Evolutionary conservation across 2,329 filamentous ascomycete species (phyloP).

Genomic region (Ambrosiella beaveri): DNA sequence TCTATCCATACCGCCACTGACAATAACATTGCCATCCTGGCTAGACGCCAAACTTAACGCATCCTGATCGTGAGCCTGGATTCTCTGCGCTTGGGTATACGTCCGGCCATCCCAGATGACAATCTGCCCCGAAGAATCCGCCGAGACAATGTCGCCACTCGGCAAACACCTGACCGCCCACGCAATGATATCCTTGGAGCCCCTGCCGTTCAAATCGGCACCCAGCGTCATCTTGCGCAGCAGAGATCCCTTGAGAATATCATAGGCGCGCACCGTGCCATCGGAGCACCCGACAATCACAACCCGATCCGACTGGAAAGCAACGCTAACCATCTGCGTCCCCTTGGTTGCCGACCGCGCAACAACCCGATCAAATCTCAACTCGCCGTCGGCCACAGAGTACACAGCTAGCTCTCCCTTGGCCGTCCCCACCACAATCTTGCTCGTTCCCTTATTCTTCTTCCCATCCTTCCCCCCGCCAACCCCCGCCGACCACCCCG

Average conservation of each 20-base stretch:
- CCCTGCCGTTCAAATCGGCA: constrained; percentile 47
- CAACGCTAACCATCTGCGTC: constrained; percentile 75
- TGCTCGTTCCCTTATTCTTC: constrained; percentile 14
- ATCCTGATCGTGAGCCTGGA: constrained; percentile 78
- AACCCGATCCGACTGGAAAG: constrained; percentile 69
- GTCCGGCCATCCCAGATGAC: constrained; percentile 89
- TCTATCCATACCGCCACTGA: constrained; percentile 85
- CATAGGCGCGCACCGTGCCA: constrained; percentile 81
- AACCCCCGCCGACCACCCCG: constrained; percentile 20
- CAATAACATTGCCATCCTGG: constrained; percentile 60
- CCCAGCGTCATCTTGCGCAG: constrained; percentile 75
- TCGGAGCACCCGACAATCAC: constrained; percentile 91
- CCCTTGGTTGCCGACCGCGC: constrained; percentile 65
- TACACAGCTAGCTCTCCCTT: constrained; percentile 81
- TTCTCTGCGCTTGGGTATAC: constrained; percentile 70
- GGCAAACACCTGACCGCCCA: constrained; percentile 85
- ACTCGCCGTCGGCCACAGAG: constrained; percentile 66
- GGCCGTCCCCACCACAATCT: constrained; percentile 67
- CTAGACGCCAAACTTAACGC: constrained; percentile 75
- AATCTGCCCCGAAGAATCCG: constrained; percentile 85
- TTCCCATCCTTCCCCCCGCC: constrained; percentile 15
- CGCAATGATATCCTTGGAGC: constrained; percentile 70
- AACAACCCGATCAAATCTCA: constrained; percentile 63
- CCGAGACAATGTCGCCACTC: constrained; percentile 80
- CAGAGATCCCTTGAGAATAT: constrained; percentile 60